These are phyloP conservation scores for Ottelia alismoides DNA, from an alignment of 106 monocot genomes.

Conservation along the genomic window DNA sequence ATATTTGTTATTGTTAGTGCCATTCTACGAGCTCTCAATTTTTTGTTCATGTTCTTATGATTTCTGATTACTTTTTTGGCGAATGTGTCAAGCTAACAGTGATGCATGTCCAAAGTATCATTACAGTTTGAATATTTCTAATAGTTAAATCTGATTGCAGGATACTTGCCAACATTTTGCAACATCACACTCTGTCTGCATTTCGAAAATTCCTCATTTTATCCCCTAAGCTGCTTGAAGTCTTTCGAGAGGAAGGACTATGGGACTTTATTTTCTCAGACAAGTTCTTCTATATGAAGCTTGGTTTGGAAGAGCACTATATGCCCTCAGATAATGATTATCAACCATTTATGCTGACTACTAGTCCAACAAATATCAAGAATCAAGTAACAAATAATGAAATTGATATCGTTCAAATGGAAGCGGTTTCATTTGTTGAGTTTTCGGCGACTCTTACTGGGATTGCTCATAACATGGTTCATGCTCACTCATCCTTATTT, in stretches of 20 bases:
- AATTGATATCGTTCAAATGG: conserved; percentile 62
- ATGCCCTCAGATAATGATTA: conserved; percentile 5
- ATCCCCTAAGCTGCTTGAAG: conserved; percentile 63
- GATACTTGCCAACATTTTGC: conserved; percentile 63
- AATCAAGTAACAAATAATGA: conserved; percentile 17
- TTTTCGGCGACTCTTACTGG: conserved; percentile 63
- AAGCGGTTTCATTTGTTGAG: conserved; percentile 90
- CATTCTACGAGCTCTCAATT: too few species aligned
- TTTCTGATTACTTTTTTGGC: too few species aligned
- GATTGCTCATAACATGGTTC: conserved; percentile 83
- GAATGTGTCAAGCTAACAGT: too few species aligned
- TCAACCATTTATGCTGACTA: conserved; percentile 6
- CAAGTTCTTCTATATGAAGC: conserved; percentile 84
- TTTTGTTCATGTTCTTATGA: too few species aligned
- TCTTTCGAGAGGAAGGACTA: conserved; percentile 80
- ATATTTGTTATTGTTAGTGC: too few species aligned
- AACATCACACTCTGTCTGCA: conserved; percentile 67
- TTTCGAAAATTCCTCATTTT: conserved; percentile 80
- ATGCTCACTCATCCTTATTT: too few species aligned
- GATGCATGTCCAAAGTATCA: too few species aligned
- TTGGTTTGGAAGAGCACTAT: conserved; percentile 30
- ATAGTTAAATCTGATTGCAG: too few species aligned
- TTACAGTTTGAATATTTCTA: too few species aligned
- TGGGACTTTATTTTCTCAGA: conserved; percentile 94
- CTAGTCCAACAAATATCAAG: conserved; percentile 6